Evolutionary conservation across 805 yeast genomes (phyloP), one percentile per base, ranked within the genome.

Genomic region (Candida germanica): DNA sequence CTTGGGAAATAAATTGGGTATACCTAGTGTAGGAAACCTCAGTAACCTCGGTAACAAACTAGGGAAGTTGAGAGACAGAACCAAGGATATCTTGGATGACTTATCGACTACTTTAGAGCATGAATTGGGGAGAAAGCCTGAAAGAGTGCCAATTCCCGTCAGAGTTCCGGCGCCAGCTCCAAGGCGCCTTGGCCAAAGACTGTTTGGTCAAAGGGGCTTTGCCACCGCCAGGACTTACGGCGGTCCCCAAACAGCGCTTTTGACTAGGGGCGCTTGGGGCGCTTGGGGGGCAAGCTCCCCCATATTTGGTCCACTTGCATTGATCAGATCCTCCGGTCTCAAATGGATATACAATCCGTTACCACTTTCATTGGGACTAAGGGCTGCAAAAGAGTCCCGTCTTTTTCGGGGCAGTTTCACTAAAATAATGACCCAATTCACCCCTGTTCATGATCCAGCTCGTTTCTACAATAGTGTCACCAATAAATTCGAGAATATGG

Each of bases 51-150:
- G n/a, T n/a, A n/a, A n/a, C n/a, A n/a, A n/a, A n/a, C n/a, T n/a
- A n/a, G 41, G 24, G n/a, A 40, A 32, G 22, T 18, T 43, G 11
- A 43, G 37, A 29, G 42, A 43, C 26, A 43, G 31, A 26, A 44
- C 41, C 13, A 43, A 30, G 16, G 37, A 23, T 21, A 28, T 35
- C 13, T 34, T 43, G 25, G 47, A 40, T 24, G 47, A 43, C 26
- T 16, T 43, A 15, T 30, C 42, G 5, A 40, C 26, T 15, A 40
- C 38, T 18, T 30, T 43, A 17, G 38, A 43, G 26, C 33, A 35
- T 10, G 35, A 39, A 12, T 16, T 19, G 6, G 16, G 12, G 17
- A 34, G 21, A 10, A 10, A 6, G 9, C 23, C 23, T 7, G 16
- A 6, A 5, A 19, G 35, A 7, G 33, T 22, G 5, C 40, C 35